Evolutionary conservation across 441 rosid genomes (phyloP).

Genomic region (Sinapis alba): DNA sequence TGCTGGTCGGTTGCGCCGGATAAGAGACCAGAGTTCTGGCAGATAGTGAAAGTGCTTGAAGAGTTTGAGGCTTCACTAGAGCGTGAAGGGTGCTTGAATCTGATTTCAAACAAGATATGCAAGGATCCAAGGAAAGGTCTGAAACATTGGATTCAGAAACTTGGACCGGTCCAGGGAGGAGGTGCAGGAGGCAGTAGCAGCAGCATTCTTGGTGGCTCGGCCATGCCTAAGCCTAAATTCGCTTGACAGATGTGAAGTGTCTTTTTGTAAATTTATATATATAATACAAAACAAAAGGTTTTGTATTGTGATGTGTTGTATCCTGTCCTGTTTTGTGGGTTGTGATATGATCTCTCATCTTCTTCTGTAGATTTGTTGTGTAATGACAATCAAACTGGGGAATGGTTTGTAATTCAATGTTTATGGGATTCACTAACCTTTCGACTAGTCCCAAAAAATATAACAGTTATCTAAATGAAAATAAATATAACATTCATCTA

Average conservation of each 20-base stretch:
- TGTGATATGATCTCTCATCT: conserved; percentile 24
- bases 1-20: conserved; percentile 91
- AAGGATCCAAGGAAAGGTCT: conserved; percentile 81
- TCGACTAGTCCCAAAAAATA: conserved; percentile 39
- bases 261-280: conserved; percentile 36
- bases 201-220: conserved; percentile 29
- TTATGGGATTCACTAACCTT: conserved; percentile 9
- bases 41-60: conserved; percentile 85
- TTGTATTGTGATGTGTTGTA: conserved; percentile 18
- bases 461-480: too few species aligned
- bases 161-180: conserved; percentile 46
- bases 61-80: conserved; percentile 67
- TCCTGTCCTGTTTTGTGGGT: conserved; percentile 24
- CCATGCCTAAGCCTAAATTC: conserved; percentile 44
- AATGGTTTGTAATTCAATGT: conserved; percentile 29
- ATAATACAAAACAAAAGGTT: conserved; percentile 17
- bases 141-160: conserved; percentile 88
- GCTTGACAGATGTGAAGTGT: conserved; percentile 37
- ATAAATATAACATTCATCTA: too few species aligned
- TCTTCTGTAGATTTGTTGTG: conserved; percentile 37
- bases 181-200: conserved; percentile 26
- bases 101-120: conserved; percentile 47
- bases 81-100: conserved; percentile 66
- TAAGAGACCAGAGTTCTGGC: conserved; percentile 95
- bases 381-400: conserved; percentile 33